Percentiles rank a stretch among this genome's conserved stretches.
Conservation (phyloP, 441 rosid genomes). For the Gossypium davidsonii region DNA sequence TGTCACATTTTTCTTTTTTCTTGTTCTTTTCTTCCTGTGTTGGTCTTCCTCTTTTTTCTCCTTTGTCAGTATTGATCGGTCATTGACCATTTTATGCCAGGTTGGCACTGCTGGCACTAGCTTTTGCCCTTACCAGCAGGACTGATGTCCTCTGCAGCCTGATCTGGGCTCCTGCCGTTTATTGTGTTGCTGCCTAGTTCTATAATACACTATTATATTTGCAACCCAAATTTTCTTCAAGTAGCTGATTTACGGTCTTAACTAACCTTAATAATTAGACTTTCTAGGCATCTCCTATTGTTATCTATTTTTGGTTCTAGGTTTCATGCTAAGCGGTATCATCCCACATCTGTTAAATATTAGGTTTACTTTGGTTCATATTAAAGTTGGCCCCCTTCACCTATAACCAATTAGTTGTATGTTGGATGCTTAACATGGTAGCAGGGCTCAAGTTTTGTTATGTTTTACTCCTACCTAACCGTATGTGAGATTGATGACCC, state of each 20-base stretch:
- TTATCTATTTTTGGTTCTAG: not conserved
- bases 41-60: not conserved
- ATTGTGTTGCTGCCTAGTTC: not conserved
- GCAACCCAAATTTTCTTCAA: not conserved
- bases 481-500: not conserved
- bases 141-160: not conserved
- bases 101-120: not conserved
- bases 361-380: not conserved
- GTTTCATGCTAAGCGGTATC: not conserved
- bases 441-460: not conserved
- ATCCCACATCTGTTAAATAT: not conserved
- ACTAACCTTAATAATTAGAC: not conserved
- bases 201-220: not conserved
- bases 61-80: not conserved
- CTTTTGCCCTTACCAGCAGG: not conserved
- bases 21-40: not conserved
- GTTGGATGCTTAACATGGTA: not conserved
- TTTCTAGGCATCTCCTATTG: not conserved
- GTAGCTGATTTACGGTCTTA: not conserved
- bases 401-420: too few relatives aligned
- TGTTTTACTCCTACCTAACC: not conserved
- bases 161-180: not conserved
- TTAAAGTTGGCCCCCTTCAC: too few relatives aligned
- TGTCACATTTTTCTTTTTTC: not conserved
- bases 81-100: not conserved